Percentiles rank a stretch among this genome's conserved stretches.
phyloP scores from a whole-genome alignment of 106 monocot species.

The Dactylorhiza incarnata region DNA sequence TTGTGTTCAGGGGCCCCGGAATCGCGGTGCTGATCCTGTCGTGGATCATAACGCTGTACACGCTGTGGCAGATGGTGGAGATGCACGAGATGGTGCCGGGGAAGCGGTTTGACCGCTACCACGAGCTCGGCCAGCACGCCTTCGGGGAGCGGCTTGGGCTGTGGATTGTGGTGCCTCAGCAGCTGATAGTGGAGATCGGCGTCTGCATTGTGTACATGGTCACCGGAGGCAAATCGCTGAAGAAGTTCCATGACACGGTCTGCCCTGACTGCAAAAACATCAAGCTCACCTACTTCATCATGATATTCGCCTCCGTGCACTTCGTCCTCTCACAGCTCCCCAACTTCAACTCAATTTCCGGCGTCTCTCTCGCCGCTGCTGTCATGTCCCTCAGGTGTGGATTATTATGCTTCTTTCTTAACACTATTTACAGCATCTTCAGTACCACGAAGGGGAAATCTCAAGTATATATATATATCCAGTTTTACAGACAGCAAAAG shows the following conservation, averaged over 20 bases:
- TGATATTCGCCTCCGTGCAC: conserved; percentile 36
- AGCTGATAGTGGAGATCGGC: conserved; percentile 33
- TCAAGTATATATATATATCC: too few relatives aligned
- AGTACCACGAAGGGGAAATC: too few relatives aligned
- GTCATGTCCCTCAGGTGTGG: conserved; percentile 48
- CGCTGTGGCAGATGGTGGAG: conserved; percentile 57
- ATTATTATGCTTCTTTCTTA: too few relatives aligned
- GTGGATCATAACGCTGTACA: conserved; percentile 47
- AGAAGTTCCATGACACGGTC: conserved; percentile 37
- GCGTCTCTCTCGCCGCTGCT: conserved; percentile 41
- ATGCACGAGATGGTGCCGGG: conserved; percentile 54
- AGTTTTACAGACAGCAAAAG: too few relatives aligned
- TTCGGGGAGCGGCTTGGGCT: conserved; percentile 43
- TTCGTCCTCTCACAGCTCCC: conserved; percentile 32
- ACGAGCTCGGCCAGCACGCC: conserved; percentile 44
- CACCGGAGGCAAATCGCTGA: conserved; percentile 41
- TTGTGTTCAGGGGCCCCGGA: conserved; percentile 30
- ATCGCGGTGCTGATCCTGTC: conserved; percentile 21
- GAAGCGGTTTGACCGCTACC: conserved; percentile 47
- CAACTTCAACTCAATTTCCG: conserved; percentile 50
- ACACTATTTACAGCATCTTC: background rate
- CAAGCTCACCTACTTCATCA: conserved; percentile 30
- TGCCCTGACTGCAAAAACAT: conserved; percentile 14
- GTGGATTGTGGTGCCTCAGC: conserved; percentile 41
- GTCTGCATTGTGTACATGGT: conserved; percentile 49